These are phyloP conservation scores for Cerioporus squamosus DNA, from an alignment of 1,284 basidiomycete species.

Conservation along the genomic window DNA sequence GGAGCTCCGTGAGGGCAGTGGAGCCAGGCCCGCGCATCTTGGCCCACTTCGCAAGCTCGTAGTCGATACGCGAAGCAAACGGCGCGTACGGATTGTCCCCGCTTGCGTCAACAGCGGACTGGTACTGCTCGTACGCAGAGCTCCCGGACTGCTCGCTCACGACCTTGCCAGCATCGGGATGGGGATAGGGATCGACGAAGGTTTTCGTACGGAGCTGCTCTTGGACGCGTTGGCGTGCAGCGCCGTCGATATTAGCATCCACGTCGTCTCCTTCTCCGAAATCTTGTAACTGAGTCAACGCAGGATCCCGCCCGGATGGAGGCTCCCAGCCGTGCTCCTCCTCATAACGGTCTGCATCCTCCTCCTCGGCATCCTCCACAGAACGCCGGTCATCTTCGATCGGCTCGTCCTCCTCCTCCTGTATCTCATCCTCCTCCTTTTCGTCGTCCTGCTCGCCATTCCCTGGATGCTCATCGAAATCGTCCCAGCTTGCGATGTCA, in stretches of 20 bases:
- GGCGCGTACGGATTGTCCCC: constrained; percentile 2
- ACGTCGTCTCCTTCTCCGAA: background rate
- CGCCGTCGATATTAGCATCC: background rate
- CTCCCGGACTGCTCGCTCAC: background rate
- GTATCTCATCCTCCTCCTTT: too few species aligned
- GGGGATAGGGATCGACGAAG: too few species aligned
- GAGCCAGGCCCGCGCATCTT: constrained; percentile 12
- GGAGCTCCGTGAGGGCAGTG: constrained; percentile 7
- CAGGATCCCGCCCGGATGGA: too few species aligned
- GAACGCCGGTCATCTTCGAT: too few species aligned
- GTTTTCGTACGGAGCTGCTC: too few species aligned
- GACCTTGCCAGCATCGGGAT: background rate
- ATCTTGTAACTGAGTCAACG: too few species aligned
- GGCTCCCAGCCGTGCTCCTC: too few species aligned
- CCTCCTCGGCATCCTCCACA: too few species aligned
- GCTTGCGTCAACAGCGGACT: background rate
- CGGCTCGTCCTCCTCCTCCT: too few species aligned
- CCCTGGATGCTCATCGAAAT: background rate
- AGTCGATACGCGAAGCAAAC: background rate
- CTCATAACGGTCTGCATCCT: too few species aligned
- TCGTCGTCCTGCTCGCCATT: too few species aligned
- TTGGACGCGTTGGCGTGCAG: too few species aligned
- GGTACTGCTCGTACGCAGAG: background rate
- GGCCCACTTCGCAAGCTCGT: constrained; percentile 7
- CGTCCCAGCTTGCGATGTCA: background rate